Evolutionary conservation across 257 asterid genomes (phyloP).

Genomic region (Dorcoceras hygrometricum): DNA sequence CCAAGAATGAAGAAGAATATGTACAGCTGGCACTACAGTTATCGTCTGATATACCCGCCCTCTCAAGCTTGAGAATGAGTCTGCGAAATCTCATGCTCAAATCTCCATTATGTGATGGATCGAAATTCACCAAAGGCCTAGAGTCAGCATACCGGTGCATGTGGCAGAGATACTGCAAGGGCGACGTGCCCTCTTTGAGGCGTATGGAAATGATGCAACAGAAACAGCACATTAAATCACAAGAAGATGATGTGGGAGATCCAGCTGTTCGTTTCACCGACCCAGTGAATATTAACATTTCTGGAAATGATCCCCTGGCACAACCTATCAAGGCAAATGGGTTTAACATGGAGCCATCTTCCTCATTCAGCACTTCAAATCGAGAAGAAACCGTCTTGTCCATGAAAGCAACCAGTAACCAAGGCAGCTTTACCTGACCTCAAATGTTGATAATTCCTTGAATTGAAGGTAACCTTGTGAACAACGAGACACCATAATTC

Average conservation of each 20-base stretch:
- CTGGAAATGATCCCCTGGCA: slow-evolving; percentile 25
- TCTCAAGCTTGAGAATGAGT: slow-evolving; percentile 67
- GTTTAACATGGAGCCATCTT: slow-evolving; percentile 33
- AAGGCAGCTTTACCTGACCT: slow-evolving; percentile 20
- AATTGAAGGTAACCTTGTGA: slow-evolving; percentile 13
- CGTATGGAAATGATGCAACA: slow-evolving; percentile 44
- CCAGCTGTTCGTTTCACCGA: slow-evolving; percentile 29
- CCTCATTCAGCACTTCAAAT: slow-evolving; percentile 29
- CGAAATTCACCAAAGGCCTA: slow-evolving; percentile 57
- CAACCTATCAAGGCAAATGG: slow-evolving; percentile 53
- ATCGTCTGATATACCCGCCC: slow-evolving; percentile 68
- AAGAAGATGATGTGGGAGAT: slow-evolving; percentile 35
- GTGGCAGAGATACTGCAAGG: slow-evolving; percentile 85
- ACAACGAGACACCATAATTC: slow-evolving; percentile 36
- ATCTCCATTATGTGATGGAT: slow-evolving; percentile 85
- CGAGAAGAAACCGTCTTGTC: slow-evolving; percentile 47
- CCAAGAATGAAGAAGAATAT: slow-evolving; percentile 79
- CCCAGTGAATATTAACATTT: slow-evolving; percentile 24
- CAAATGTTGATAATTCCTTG: slow-evolving; percentile 9
- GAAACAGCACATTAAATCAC: slow-evolving; percentile 33
- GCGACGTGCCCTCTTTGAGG: slow-evolving; percentile 76
- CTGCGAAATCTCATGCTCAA: slow-evolving; percentile 80
- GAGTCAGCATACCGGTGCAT: slow-evolving; percentile 69
- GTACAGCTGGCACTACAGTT: slow-evolving; percentile 64
- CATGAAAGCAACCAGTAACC: slow-evolving; percentile 23